Percentiles rank a stretch among this genome's conserved stretches.
Evolutionary conservation across 2,329 filamentous ascomycete species (phyloP).

Genomic region (Diaporthe velutina): DNA sequence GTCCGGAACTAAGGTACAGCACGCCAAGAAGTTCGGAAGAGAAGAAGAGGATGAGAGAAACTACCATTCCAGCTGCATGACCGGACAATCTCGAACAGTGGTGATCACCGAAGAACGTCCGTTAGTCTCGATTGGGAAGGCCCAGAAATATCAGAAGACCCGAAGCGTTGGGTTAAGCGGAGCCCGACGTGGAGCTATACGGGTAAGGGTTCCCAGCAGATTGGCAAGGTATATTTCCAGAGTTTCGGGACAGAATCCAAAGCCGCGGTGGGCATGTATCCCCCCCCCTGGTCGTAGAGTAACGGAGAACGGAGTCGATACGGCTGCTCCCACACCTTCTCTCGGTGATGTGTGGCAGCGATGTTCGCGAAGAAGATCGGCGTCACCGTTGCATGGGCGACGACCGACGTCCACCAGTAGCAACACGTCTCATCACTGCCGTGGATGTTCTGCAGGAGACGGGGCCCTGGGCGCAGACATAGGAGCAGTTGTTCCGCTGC

Average conservation of each 20-base stretch:
- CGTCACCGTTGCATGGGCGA: constrained; percentile 15
- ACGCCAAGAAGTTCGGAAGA: background rate
- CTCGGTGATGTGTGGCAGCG: background rate
- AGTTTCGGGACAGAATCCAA: constrained; percentile 20
- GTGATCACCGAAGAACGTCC: constrained; percentile 32
- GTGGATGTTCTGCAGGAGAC: background rate
- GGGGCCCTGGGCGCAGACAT: background rate
- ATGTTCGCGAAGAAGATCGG: constrained; percentile 6
- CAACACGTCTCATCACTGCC: constrained; percentile 2
- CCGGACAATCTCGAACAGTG: constrained; percentile 10
- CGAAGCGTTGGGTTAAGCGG: constrained; percentile 36
- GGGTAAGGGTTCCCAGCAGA: constrained; percentile 33
- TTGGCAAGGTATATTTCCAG: constrained; percentile 23
- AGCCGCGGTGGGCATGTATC: background rate
- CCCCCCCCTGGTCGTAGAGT: background rate
- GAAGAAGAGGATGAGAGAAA: background rate
- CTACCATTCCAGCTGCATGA: background rate
- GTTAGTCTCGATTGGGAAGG: constrained; percentile 18
- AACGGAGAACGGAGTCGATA: background rate
- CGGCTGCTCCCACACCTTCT: constrained; percentile 5
- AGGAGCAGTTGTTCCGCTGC: background rate
- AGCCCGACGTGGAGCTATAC: constrained; percentile 30
- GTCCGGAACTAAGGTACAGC: background rate
- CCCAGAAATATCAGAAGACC: constrained; percentile 34
- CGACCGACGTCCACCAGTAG: constrained; percentile 1